Base-by-base conservation (phyloP, 169 alveolate species). In the Cryptosporidium andersoni region DNA sequence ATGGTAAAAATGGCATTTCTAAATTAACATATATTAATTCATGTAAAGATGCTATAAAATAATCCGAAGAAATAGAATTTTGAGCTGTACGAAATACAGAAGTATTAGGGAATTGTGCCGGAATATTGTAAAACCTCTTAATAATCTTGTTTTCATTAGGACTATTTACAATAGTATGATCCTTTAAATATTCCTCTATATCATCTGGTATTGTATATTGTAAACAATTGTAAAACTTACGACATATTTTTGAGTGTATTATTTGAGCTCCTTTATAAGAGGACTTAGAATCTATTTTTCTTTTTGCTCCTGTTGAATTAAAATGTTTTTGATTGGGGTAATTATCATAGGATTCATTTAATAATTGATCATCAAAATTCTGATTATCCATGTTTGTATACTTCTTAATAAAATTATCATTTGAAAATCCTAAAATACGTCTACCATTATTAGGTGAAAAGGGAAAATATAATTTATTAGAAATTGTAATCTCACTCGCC, bases 181-280 rank as follows among this genome's bases (percentile, higher is more conserved):
- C 56, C 47, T 58, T n/a, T 43, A 74, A 36, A 42, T 74, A 74
- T 6, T 74, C 85, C 39, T 60, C 51, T 56, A 74, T 11, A 16
- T 58, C 67, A 6, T 56, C 74, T 4, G 56, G 16, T 12, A 74
- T 36, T 47, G 55, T 68, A 43, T 74, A 60, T 48, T 74, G 74
- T 48, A 74, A 58, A 42, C 85, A 74, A 58, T 74, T 68, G 43
- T 74, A 74, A 34, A 74, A 74, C 9, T 74, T 58, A 64, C 60
- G 43, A n/a, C 85, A 74, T 11, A 74, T 49, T 14, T 74, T 64
- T 43, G 55, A 66, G 49, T 74, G 60, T 25, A 74, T 62, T 63
- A 58, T 55, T 39, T 25, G 25, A 25, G 25, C 25, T 25, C 25
- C 25, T 25, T 25, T 25, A 25, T 25, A 25, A 25, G 25, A 25